Percentiles rank a stretch among this genome's conserved stretches.
Evolutionary conservation across 805 yeast species (phyloP).

Genomic region (Candida insectalens): DNA sequence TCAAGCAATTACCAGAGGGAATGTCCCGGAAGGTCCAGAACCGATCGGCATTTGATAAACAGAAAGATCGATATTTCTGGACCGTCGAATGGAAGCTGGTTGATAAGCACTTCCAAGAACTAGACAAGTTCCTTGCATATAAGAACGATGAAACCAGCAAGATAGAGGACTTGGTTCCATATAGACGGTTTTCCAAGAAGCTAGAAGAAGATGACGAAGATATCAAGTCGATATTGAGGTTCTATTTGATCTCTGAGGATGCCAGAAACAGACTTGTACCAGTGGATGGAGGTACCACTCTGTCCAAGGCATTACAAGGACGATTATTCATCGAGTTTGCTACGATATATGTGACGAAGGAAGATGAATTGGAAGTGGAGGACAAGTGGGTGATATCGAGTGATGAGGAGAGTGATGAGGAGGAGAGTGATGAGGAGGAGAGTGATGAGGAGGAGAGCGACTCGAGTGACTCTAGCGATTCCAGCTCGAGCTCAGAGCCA

Average conservation of each 20-base stretch:
- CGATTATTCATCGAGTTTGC: slow-evolving; percentile 71
- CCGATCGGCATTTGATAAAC: slow-evolving; percentile 62
- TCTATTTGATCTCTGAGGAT: slow-evolving; percentile 6
- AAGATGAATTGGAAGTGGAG: background rate
- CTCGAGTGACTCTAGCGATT: background rate
- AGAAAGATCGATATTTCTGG: slow-evolving; percentile 58
- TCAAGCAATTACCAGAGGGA: slow-evolving; percentile 56
- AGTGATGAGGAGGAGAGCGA: background rate
- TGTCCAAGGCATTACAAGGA: slow-evolving; percentile 44
- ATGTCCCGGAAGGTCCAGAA: slow-evolving; percentile 61
- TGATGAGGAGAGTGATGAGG: no score
- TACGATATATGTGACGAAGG: slow-evolving; percentile 41
- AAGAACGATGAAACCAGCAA: slow-evolving; percentile 29
- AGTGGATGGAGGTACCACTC: slow-evolving; percentile 12
- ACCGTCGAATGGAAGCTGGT: slow-evolving; percentile 64
- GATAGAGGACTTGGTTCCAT: slow-evolving; percentile 32
- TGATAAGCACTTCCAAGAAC: slow-evolving; percentile 8
- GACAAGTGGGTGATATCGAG: background rate
- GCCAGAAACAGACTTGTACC: slow-evolving; percentile 24
- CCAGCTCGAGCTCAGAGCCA: background rate
- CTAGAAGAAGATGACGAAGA: background rate
- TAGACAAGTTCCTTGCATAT: slow-evolving; percentile 23
- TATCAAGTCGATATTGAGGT: slow-evolving; percentile 4
- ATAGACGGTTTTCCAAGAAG: slow-evolving; percentile 5
- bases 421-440: background rate